Base-by-base conservation (phyloP, 768 basidiomycete genomes). In the Trametes cinnabarina region DNA sequence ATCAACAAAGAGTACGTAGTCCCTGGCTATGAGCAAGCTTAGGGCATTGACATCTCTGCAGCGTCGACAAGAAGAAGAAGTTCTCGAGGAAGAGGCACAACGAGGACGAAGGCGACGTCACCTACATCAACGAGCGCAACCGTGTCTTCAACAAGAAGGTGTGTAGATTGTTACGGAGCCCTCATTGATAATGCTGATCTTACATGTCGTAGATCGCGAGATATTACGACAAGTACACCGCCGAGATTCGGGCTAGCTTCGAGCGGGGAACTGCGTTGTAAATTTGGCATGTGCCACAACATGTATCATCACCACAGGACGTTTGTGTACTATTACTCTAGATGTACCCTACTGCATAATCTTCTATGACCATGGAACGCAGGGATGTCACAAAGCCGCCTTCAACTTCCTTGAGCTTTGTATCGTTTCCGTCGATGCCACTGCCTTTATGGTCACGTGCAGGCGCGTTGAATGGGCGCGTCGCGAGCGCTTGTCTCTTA, bases 51-150 rank as follows among this genome's bases (percentile, higher is more conserved):
- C 7, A 14, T 11, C 37, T 4, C 11, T 53, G 3, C 64, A 95
- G 93, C 65, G 84, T 94, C 65, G 92, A 94, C 76, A 91, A 92
- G 78, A 89, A 92, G 71, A 79, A 83, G 68, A 94, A 90, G 68
- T 92, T 93, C 76, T 94, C 91, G 39, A 82, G 94, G 63, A 96
- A 96, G 74, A 80, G 84, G 81, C 64, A 82, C 71, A 94, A 96
- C 77, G 94, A 98, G 66, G 91, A 92, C 50, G 89, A 95, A 60
- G 94, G 92, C 52, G 95, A 98, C 65, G 91, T 99, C 72, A 98
- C 94, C 5, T 99, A 98, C 71, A 99, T 99, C 82, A 99, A 99
- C 79, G 93, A 98, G 73, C 88, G 90, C 73, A 95, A 98, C 73
- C 84, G 93, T 62, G 94, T 97, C 46, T 98, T 97, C 82, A 97